A percentile compares a stretch with the other conserved stretches of the same genome.
These are phyloP conservation scores for Aspergillus tamarii DNA, from an alignment of 2,329 filamentous ascomycete species.

Conservation along the genomic window DNA sequence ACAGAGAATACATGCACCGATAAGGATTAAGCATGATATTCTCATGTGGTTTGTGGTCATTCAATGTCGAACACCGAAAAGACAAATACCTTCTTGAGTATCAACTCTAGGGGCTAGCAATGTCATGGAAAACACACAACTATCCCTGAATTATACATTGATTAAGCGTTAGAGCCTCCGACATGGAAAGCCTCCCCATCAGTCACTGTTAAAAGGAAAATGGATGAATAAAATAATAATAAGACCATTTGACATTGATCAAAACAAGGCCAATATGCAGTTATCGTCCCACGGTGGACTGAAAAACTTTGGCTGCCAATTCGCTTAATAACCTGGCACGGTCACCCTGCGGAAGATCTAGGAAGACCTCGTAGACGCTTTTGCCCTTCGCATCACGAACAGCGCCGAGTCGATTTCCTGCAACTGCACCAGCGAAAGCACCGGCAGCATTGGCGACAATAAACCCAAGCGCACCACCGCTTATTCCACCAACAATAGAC, in stretches of 20 bases:
- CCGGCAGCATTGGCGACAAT: conserved; percentile 93
- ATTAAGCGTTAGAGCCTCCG: too few relatives aligned
- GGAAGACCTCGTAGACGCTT: conserved; percentile 89
- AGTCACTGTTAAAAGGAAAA: too few relatives aligned
- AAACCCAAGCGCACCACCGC: conserved; percentile 88
- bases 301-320: conserved; percentile 81
- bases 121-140: too few relatives aligned
- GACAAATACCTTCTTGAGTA: too few relatives aligned
- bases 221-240: too few relatives aligned
- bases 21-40: too few relatives aligned
- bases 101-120: too few relatives aligned
- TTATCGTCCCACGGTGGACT: conserved; percentile 39
- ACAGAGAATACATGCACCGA: too few relatives aligned
- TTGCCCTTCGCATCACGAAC: conserved; percentile 89
- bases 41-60: too few relatives aligned
- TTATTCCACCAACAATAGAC: conserved; percentile 80
- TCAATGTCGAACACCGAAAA: too few relatives aligned
- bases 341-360: conserved; percentile 82
- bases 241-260: not conserved
- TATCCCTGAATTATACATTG: too few relatives aligned
- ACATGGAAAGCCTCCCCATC: too few relatives aligned
- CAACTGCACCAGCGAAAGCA: conserved; percentile 84
- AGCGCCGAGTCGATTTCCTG: conserved; percentile 87
- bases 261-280: not conserved
- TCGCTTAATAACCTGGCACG: conserved; percentile 80